A percentile compares a stretch with the other conserved stretches of the same genome.
Evolutionary conservation across 331 rosid genomes (phyloP).

Genomic region (Acacia pycnantha): DNA sequence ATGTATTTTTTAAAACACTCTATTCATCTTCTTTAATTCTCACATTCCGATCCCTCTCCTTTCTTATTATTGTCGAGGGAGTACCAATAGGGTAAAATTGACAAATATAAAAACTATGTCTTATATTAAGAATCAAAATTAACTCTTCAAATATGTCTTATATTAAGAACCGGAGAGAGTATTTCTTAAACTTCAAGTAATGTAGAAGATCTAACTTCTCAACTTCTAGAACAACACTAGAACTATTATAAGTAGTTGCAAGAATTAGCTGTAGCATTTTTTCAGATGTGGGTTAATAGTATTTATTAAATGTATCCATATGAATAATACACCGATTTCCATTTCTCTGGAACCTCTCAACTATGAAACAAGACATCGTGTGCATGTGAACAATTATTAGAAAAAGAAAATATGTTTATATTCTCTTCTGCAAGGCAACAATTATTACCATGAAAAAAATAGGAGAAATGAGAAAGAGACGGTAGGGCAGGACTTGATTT

Average conservation of each 20-base stretch:
- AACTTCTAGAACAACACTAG: background rate
- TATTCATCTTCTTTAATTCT: too few species aligned
- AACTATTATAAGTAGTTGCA: background rate
- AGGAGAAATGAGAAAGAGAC: slow-evolving; percentile 74
- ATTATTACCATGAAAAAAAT: slow-evolving; percentile 63
- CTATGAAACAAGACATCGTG: slow-evolving; percentile 14
- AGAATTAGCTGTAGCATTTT: background rate
- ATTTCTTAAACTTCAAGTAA: too few species aligned
- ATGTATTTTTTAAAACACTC: too few species aligned
- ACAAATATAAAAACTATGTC: too few species aligned
- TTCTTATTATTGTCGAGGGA: too few species aligned
- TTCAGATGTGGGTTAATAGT: background rate
- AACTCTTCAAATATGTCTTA: too few species aligned
- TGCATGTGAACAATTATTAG: background rate
- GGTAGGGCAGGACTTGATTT: slow-evolving; percentile 56
- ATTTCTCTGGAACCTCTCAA: background rate
- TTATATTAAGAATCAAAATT: too few species aligned
- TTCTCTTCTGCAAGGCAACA: slow-evolving; percentile 67
- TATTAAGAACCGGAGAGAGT: too few species aligned
- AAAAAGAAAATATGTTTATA: slow-evolving; percentile 28
- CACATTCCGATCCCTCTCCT: too few species aligned
- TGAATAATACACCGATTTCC: background rate
- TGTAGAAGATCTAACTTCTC: background rate
- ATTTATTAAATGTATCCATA: background rate
- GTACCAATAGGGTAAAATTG: too few species aligned